Conservation (phyloP, 129 eudicot species). For the Logfia minima region DNA sequence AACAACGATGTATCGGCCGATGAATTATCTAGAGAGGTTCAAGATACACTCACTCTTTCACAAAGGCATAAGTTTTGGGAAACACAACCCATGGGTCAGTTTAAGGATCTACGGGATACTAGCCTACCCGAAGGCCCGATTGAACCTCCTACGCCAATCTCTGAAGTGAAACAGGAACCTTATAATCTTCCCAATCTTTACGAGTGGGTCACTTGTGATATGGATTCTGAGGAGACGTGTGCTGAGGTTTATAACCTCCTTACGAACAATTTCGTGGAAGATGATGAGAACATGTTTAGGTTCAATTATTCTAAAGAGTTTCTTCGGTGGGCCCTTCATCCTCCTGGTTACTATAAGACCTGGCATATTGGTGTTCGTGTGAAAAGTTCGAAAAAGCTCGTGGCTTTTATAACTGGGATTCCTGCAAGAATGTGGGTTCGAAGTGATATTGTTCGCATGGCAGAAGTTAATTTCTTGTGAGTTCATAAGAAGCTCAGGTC, state of each 20-base stretch:
- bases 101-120: constrained; percentile 47
- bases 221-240: constrained; percentile 50
- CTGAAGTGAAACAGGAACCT: constrained; percentile 68
- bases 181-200: constrained; percentile 54
- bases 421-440: constrained; percentile 64
- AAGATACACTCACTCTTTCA: constrained; percentile 50
- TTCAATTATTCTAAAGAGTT: constrained; percentile 65
- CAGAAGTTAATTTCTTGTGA: constrained; percentile 63
- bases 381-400: constrained; percentile 57
- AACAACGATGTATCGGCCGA: constrained; percentile 35
- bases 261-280: constrained; percentile 59
- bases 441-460: constrained; percentile 49
- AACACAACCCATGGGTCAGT: constrained; percentile 71
- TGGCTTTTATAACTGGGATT: constrained; percentile 61
- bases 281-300: constrained; percentile 69
- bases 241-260: constrained; percentile 61
- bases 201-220: constrained; percentile 69
- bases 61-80: constrained; percentile 66
- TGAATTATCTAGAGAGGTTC: constrained; percentile 42
- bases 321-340: constrained; percentile 64
- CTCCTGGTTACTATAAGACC: constrained; percentile 54
- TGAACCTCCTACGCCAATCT: constrained; percentile 50
- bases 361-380: constrained; percentile 71
- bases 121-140: constrained; percentile 60
- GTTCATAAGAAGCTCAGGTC: constrained; percentile 72